Evolutionary conservation across 805 yeast species (phyloP).

Genomic region (Teunomyces atbi): DNA sequence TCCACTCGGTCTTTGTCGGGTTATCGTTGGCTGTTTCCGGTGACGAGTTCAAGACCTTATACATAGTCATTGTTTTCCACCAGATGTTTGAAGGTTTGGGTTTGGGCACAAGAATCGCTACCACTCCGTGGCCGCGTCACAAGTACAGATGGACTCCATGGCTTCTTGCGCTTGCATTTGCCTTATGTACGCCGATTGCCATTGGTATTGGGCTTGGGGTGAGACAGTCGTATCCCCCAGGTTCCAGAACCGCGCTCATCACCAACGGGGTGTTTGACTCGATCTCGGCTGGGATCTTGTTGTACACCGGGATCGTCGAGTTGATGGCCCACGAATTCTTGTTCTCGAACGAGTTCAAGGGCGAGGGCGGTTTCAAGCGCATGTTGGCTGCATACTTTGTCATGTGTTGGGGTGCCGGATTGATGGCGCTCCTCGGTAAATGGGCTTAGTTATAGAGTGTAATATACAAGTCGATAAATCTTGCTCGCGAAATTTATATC

Average conservation of each 20-base stretch:
- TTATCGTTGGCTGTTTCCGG: conserved; percentile 76
- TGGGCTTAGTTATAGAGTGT: conserved; percentile 50
- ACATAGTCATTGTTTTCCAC: conserved; percentile 69
- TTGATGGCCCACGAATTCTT: conserved; percentile 41
- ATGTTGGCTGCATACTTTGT: conserved; percentile 52
- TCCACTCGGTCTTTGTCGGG: conserved; percentile 84
- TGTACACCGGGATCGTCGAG: conserved; percentile 37
- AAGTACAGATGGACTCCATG: conserved; percentile 48
- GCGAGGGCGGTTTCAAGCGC: conserved; percentile 50
- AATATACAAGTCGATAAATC: not conserved
- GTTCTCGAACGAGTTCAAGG: conserved; percentile 55
- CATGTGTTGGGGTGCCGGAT: conserved; percentile 66
- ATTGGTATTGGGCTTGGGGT: conserved; percentile 39
- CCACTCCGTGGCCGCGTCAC: conserved; percentile 50
- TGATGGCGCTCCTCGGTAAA: conserved; percentile 74
- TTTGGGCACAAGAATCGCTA: conserved; percentile 73
- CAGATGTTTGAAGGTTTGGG: conserved; percentile 88
- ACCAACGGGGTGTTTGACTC: conserved; percentile 35
- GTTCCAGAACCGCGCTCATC: conserved; percentile 31
- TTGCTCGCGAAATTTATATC: not conserved
- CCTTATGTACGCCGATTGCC: conserved; percentile 33
- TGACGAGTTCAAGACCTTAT: conserved; percentile 67
- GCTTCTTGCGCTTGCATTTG: conserved; percentile 29
- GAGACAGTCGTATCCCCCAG: conserved; percentile 30
- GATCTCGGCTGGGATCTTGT: conserved; percentile 33